A percentile compares a stretch with the other conserved stretches of the same genome.
phyloP scores from a whole-genome alignment of 345 rosid species.

The Melaleuca quinquenervia region DNA sequence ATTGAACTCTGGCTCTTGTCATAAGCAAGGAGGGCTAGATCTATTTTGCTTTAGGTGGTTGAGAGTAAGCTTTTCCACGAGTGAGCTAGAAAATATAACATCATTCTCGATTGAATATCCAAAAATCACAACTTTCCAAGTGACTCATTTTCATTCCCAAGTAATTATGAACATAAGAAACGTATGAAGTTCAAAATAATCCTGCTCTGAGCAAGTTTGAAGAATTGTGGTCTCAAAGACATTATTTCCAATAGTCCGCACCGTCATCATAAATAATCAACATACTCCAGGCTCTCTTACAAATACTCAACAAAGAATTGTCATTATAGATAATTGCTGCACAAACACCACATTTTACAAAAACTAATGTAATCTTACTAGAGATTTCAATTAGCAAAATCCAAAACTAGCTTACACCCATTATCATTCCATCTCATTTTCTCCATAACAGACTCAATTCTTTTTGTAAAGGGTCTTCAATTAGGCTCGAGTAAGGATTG shows the following conservation, averaged over 20 bases:
- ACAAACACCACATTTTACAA: conserved; percentile 41
- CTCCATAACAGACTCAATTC: background rate
- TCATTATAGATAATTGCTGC: conserved; percentile 11
- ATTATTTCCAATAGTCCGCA: background rate
- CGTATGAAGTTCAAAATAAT: background rate
- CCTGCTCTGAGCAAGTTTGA: no score
- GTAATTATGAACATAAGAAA: background rate
- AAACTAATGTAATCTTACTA: background rate
- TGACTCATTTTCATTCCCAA: background rate
- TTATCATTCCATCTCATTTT: background rate
- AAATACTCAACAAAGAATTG: background rate
- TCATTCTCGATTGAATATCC: no score
- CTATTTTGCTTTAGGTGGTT: no score
- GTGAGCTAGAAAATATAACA: background rate
- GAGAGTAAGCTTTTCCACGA: no score
- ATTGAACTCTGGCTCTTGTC: no score
- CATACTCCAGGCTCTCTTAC: conserved; percentile 29
- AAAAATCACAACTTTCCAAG: background rate
- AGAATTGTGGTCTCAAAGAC: background rate
- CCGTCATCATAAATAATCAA: background rate
- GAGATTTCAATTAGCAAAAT: background rate
- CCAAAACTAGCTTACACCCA: conserved; percentile 1
- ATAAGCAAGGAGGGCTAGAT: no score
- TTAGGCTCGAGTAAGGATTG: conserved; percentile 44
- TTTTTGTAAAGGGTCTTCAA: conserved; percentile 4